Base-by-base conservation (phyloP, 805 yeast genomes). In the Cephaloascus albidus region DNA sequence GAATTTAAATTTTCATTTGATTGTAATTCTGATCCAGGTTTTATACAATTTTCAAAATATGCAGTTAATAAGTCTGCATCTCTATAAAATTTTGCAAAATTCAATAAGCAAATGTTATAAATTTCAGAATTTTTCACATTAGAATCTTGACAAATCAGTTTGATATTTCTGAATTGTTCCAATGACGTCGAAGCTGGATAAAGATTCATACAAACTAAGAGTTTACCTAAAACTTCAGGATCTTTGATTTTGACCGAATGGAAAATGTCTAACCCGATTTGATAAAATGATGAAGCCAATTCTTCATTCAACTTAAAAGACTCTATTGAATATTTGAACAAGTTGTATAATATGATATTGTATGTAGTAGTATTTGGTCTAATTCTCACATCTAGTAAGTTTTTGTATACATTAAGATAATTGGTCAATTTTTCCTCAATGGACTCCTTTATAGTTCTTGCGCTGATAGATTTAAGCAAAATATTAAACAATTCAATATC, bases 361-460 rank as follows among this genome's bases (percentile, higher is more conserved):
- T 75, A 82, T 5, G 85, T 80, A 16, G 61, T 62, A 33, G 54
- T 49, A 19, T 70, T 65, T 15, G 93, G 93, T 51, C 74, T 78
- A 32, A 75, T 43, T 43, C 63, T 66, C 45, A 68, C 65, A 18
- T 72, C 51, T 31, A 83, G 63, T 52, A 81, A 60, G 48, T 81
- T 88, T 38, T 83, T 84, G 52, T 83, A 83, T 28, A 81, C 77
- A 17, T 76, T 79, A 45, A 83, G 59, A 42, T 83, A 54, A 39
- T 71, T 74, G 2, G 85, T 81, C 53, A 83, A 63, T 51, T 72
- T 74, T 36, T 70, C 71, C 52, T 83, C 87, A 4, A 74, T 57
- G 19, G 78, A 64, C 44, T 68, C 72, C 40, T 72, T 73, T 31
- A 75, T 57, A 3, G 63, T 49, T 54, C 93, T 68, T 34, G 55